These are phyloP conservation scores for Flueggea neowawraea DNA, from an alignment of 441 rosid genomes.

Conservation along the genomic window DNA sequence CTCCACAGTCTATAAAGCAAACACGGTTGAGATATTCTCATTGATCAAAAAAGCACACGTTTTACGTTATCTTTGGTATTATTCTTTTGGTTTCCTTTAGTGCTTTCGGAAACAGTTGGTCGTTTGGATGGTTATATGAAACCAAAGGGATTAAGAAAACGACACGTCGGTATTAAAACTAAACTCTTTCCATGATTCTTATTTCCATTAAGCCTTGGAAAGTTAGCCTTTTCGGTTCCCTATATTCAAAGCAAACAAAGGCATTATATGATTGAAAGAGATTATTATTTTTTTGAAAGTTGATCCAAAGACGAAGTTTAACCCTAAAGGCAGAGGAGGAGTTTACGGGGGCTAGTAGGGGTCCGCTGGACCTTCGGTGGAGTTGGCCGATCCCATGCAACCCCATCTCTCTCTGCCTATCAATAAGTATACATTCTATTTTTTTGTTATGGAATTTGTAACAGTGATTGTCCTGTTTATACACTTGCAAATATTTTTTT, in stretches of 20 bases:
- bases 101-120: slow-evolving; percentile 16
- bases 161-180: not conserved
- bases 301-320: too few species aligned
- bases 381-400: too few species aligned
- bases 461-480: too few species aligned
- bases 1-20: slow-evolving; percentile 67
- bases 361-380: too few species aligned
- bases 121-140: slow-evolving; percentile 16
- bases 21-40: not conserved
- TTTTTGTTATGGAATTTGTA: not conserved
- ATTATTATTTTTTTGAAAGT: too few species aligned
- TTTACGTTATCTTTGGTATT: slow-evolving; percentile 1
- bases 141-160: slow-evolving; percentile 32
- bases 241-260: not conserved
- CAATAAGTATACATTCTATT: not conserved
- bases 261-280: not conserved
- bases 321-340: too few species aligned
- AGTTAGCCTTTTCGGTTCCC: not conserved
- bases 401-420: too few species aligned
- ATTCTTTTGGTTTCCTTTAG: slow-evolving; percentile 23
- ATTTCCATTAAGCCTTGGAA: not conserved
- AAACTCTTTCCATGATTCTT: not conserved
- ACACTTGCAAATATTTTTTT: too few species aligned
- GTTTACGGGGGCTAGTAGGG: too few species aligned
- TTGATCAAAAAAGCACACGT: not conserved